phyloP scores from a whole-genome alignment of 2,329 filamentous ascomycete genomes.

The Myriosclerotinia scirpicola region DNA sequence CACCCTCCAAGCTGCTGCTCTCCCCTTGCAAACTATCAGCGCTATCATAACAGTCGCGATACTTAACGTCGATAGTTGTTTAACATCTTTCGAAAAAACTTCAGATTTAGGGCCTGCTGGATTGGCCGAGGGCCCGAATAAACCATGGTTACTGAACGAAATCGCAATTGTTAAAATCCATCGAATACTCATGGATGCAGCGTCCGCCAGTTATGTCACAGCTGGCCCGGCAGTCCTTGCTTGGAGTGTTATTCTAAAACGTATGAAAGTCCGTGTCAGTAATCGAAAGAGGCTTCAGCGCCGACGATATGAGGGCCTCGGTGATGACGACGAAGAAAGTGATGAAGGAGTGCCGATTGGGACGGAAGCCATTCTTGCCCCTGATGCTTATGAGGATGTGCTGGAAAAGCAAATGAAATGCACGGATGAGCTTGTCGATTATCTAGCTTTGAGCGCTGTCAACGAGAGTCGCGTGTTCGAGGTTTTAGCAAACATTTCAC shows the following conservation, averaged over 20 bases:
- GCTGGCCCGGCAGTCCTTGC: constrained; percentile 75
- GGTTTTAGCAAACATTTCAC: constrained; percentile 47
- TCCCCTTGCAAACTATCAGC: constrained; percentile 67
- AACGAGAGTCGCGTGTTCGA: constrained; percentile 50
- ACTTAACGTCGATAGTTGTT: constrained; percentile 53
- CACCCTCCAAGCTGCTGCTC: constrained; percentile 45
- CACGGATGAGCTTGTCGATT: constrained; percentile 45
- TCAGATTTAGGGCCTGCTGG: constrained; percentile 39
- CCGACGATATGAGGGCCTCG: constrained; percentile 15
- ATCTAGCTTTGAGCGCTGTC: constrained; percentile 49
- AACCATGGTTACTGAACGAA: constrained; percentile 67
- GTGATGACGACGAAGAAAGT: constrained; percentile 41
- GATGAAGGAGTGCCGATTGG: constrained; percentile 48
- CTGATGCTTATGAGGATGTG: constrained; percentile 45
- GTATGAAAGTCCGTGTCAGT: constrained; percentile 47
- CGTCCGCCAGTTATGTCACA: constrained; percentile 53
- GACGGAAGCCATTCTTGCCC: constrained; percentile 48
- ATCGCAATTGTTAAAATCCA: constrained; percentile 72
- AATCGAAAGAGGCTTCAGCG: constrained; percentile 20
- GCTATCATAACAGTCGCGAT: constrained; percentile 70
- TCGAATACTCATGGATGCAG: constrained; percentile 63
- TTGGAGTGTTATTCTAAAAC: constrained; percentile 76
- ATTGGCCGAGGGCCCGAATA: constrained; percentile 41
- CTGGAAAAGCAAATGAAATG: constrained; percentile 46
- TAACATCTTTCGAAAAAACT: constrained; percentile 37